Conservation (phyloP, 305 asterid genomes). For the Coffea humblotiana region DNA sequence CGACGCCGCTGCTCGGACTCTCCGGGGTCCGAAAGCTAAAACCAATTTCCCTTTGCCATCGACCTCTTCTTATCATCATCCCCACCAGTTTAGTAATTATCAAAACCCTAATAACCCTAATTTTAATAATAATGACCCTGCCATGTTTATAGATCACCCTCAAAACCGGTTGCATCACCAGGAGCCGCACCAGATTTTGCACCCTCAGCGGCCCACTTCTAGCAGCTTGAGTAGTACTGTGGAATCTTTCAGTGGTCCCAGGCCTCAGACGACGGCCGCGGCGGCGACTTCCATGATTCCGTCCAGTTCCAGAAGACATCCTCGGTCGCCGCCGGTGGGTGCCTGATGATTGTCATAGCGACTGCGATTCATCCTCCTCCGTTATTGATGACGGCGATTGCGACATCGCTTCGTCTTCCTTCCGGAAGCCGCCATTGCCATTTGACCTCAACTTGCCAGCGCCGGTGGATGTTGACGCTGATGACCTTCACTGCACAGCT, state of each 20-base stretch:
- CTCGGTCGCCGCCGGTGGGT: slow-evolving; percentile 45
- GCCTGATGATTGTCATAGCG: slow-evolving; percentile 55
- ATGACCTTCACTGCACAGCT: slow-evolving; percentile 59
- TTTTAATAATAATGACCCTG: slow-evolving; percentile 20
- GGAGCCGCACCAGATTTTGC: slow-evolving; percentile 32
- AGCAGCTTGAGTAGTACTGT: slow-evolving; percentile 48
- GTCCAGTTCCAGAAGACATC: slow-evolving; percentile 31
- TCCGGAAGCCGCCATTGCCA: slow-evolving; percentile 37
- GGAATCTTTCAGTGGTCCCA: slow-evolving; percentile 49
- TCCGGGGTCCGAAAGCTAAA: slow-evolving; percentile 60
- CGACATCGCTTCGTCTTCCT: slow-evolving; percentile 43
- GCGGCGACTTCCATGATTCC: slow-evolving; percentile 8
- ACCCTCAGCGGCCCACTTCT: slow-evolving; percentile 52
- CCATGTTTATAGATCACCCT: slow-evolving; percentile 34
- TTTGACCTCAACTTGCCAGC: slow-evolving; percentile 57
- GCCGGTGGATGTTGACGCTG: slow-evolving; percentile 46
- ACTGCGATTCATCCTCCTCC: slow-evolving; percentile 54
- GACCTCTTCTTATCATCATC: slow-evolving; percentile 16
- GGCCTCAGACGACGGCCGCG: slow-evolving; percentile 27
- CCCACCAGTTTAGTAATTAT: slow-evolving; percentile 13
- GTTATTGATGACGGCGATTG: slow-evolving; percentile 43
- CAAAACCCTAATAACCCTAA: slow-evolving; percentile 28
- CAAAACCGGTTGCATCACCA: slow-evolving; percentile 36
- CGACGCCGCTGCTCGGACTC: slow-evolving; percentile 52
- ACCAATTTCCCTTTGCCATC: slow-evolving; percentile 50